Conservation (phyloP, 2,329 filamentous ascomycete species). For the Sarocladiaceae sp. region DNA sequence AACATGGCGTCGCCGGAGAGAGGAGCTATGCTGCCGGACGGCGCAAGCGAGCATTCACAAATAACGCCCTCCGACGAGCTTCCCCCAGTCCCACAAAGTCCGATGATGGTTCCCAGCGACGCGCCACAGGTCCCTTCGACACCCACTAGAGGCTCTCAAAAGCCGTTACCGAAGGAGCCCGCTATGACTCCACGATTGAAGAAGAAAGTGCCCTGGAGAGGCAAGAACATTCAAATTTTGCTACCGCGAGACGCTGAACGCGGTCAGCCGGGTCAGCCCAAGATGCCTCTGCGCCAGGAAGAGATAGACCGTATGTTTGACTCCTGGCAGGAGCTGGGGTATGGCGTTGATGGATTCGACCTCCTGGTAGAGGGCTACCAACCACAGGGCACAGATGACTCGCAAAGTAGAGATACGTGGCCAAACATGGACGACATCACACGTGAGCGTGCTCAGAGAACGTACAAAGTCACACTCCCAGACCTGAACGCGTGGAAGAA, state of each 20-base stretch:
- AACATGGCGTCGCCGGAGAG: constrained; percentile 29
- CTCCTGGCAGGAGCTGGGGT: constrained; percentile 66
- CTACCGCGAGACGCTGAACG: constrained; percentile 65
- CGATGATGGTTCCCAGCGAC: constrained; percentile 18
- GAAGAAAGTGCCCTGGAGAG: constrained; percentile 72
- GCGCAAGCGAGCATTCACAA: constrained; percentile 21
- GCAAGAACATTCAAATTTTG: constrained; percentile 68
- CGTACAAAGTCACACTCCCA: constrained; percentile 64
- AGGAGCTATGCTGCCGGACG: constrained; percentile 23
- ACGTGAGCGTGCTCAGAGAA: constrained; percentile 47
- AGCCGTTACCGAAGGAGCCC: constrained; percentile 32
- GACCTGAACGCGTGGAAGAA: constrained; percentile 67
- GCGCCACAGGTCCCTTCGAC: constrained; percentile 27
- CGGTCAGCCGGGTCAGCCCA: constrained; percentile 50
- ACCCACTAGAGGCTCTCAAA: constrained; percentile 29
- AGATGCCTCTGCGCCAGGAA: constrained; percentile 48
- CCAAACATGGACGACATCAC: constrained; percentile 57
- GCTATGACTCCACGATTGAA: constrained; percentile 52
- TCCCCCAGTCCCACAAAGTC: constrained; percentile 21
- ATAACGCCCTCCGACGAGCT: constrained; percentile 21
- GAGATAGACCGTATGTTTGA: constrained; percentile 60
- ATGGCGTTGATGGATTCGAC: constrained; percentile 65
- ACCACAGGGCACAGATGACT: constrained; percentile 35
- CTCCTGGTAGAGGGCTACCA: constrained; percentile 44
- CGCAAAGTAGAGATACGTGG: constrained; percentile 66